phyloP scores from a whole-genome alignment of 225 moss, liverwort and hornwort species.

The Bryum argenteum region DNA sequence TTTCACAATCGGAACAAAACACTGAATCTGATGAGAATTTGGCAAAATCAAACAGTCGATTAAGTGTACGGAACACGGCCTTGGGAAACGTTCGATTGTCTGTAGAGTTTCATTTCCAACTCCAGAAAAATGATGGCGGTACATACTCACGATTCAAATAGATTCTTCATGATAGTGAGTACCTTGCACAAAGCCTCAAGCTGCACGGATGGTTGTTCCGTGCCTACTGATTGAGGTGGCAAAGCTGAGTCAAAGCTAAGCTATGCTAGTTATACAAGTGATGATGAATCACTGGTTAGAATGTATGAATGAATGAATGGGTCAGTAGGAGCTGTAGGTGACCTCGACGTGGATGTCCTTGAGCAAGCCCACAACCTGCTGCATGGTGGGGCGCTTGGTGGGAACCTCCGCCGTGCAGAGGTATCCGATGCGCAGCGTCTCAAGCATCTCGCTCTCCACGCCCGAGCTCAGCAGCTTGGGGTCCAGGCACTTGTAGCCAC shows the following conservation, averaged over 20 bases:
- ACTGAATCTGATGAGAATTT: too few species aligned
- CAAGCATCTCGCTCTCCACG: conserved; percentile 75
- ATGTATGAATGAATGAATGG: too few species aligned
- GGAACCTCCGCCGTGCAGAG: conserved; percentile 84
- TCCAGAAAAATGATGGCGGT: conserved; percentile 24
- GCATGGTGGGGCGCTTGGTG: conserved; percentile 91
- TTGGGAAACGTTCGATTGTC: not conserved
- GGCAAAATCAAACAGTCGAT: not conserved
- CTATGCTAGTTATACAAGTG: conserved; percentile 27
- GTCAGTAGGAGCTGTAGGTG: conserved; percentile 20
- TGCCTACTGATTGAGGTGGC: conserved; percentile 35
- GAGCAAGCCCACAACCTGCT: conserved; percentile 82
- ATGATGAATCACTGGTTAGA: too few species aligned
- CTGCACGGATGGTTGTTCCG: conserved; percentile 22
- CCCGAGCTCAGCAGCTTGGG: conserved; percentile 65
- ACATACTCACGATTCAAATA: conserved; percentile 4
- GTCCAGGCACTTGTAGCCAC: conserved; percentile 73
- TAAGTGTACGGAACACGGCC: not conserved
- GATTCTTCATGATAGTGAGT: not conserved
- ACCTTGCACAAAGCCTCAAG: conserved; percentile 45
- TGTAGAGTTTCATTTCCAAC: conserved; percentile 13
- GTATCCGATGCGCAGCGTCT: conserved; percentile 77
- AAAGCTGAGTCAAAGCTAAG: not conserved
- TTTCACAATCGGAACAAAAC: too few species aligned
- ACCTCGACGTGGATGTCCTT: conserved; percentile 68